Percentiles rank a stretch among this genome's conserved stretches.
Conservation (phyloP, 2,329 filamentous ascomycete genomes). For the Microsporum canis region DNA sequence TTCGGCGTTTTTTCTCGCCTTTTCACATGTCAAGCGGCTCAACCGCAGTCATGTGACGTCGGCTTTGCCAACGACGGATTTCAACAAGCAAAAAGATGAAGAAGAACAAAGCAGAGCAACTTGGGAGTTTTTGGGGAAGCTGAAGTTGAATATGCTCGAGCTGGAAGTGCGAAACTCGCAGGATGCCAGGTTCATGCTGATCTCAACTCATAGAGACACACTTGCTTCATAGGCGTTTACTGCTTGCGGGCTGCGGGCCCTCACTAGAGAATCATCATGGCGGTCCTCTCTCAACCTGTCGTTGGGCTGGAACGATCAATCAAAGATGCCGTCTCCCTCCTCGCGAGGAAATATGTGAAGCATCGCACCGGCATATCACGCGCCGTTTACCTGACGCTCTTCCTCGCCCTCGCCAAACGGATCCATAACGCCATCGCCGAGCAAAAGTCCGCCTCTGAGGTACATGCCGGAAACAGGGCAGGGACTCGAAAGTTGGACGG, state of each 20-base stretch:
- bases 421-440: constrained; percentile 85
- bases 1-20: neutral
- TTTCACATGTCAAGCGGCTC: constrained; percentile 6
- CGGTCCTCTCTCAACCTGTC: constrained; percentile 60
- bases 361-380: constrained; percentile 75
- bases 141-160: neutral
- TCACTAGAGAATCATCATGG: constrained; percentile 43
- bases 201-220: neutral
- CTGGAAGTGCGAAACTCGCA: neutral
- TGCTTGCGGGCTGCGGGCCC: neutral
- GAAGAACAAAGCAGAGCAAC: neutral
- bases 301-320: constrained; percentile 51
- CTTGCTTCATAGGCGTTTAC: neutral
- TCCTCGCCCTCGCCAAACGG: constrained; percentile 70
- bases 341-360: constrained; percentile 62
- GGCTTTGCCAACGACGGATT: neutral
- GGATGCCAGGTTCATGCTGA: neutral
- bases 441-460: constrained; percentile 71
- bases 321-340: constrained; percentile 51
- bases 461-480: constrained; percentile 51
- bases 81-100: neutral
- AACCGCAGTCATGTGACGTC: constrained; percentile 3
- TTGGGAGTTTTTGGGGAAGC: neutral
- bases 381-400: constrained; percentile 69
- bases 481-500: constrained; percentile 28